A percentile compares a stretch with the other conserved stretches of the same genome.
Conservation (phyloP, 805 yeast species). For the Zygosaccharomyces kombuchaensis region DNA sequence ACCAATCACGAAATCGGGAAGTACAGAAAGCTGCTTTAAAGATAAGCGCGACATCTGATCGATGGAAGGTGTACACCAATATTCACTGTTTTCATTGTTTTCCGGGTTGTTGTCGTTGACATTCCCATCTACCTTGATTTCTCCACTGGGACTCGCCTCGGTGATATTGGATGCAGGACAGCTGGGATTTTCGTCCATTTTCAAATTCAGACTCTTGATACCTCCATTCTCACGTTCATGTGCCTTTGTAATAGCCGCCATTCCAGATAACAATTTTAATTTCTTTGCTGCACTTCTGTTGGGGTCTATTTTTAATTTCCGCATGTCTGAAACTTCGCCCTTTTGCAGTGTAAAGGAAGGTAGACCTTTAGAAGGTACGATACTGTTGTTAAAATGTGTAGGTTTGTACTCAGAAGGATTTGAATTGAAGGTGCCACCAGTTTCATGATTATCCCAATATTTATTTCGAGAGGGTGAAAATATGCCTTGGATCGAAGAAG, state of each 20-base stretch:
- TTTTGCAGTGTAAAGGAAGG: constrained; percentile 9
- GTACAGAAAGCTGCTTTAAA: constrained; percentile 45
- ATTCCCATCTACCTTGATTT: neutral
- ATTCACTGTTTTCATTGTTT: constrained; percentile 34
- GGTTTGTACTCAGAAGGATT: neutral
- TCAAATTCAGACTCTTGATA: neutral
- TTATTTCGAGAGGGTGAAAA: constrained; percentile 33
- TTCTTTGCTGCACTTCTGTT: constrained; percentile 42
- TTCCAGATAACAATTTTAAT: constrained; percentile 35
- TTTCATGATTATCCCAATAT: constrained; percentile 11
- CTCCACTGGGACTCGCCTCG: neutral
- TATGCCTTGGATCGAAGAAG: constrained; percentile 35
- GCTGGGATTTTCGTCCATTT: neutral
- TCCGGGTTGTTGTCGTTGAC: neutral
- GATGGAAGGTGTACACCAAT: constrained; percentile 71
- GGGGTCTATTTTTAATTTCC: constrained; percentile 40
- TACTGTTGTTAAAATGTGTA: neutral
- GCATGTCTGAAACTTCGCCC: constrained; percentile 29
- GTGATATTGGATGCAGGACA: neutral
- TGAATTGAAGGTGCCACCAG: neutral
- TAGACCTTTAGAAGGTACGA: constrained; percentile 9
- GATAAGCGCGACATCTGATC: constrained; percentile 44
- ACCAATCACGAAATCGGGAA: constrained; percentile 65
- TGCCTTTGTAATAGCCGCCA: constrained; percentile 19
- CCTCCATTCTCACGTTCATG: constrained; percentile 3